Conservation (phyloP, 495 filamentous ascomycete genomes). For the Friedmanniomyces simplex region DNA sequence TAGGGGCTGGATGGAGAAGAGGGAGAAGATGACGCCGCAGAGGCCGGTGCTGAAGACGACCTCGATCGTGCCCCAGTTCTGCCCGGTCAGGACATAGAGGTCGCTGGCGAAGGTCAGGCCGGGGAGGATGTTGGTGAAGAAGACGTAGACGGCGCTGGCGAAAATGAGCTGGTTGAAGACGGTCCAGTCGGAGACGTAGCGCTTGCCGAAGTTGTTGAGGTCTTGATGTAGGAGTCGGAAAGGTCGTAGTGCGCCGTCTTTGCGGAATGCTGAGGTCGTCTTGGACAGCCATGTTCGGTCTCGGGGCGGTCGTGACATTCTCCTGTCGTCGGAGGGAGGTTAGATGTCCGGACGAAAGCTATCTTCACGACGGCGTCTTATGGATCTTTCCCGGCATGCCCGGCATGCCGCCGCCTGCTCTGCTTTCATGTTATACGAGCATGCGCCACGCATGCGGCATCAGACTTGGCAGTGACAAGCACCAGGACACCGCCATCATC, state of each 20-base stretch:
- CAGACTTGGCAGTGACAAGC: not conserved
- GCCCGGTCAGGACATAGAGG: slow-evolving; percentile 54
- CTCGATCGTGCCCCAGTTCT: slow-evolving; percentile 56
- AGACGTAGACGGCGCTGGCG: slow-evolving; percentile 62
- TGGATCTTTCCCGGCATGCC: not conserved
- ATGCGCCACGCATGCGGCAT: not conserved
- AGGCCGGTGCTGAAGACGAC: slow-evolving; percentile 34
- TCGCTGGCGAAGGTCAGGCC: slow-evolving; percentile 67
- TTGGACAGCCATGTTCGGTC: not conserved
- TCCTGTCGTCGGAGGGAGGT: not conserved
- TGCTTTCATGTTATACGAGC: too few species aligned
- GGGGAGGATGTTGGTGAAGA: slow-evolving; percentile 64
- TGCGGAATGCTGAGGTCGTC: not conserved
- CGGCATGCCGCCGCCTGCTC: not conserved
- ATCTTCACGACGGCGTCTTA: not conserved
- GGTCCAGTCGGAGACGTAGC: slow-evolving; percentile 58
- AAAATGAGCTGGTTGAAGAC: slow-evolving; percentile 61
- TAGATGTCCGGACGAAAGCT: not conserved
- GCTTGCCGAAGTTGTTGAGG: slow-evolving; percentile 40
- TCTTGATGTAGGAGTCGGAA: slow-evolving; percentile 56
- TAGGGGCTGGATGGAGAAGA: slow-evolving; percentile 24
- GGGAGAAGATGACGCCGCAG: slow-evolving; percentile 31
- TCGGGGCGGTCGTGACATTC: not conserved
- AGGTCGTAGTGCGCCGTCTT: slow-evolving; percentile 29
- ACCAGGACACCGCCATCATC: not conserved